Percentiles rank a stretch among this genome's conserved stretches.
Conservation (phyloP, 225 moss, liverwort and hornwort species). For the Neckera pumila region DNA sequence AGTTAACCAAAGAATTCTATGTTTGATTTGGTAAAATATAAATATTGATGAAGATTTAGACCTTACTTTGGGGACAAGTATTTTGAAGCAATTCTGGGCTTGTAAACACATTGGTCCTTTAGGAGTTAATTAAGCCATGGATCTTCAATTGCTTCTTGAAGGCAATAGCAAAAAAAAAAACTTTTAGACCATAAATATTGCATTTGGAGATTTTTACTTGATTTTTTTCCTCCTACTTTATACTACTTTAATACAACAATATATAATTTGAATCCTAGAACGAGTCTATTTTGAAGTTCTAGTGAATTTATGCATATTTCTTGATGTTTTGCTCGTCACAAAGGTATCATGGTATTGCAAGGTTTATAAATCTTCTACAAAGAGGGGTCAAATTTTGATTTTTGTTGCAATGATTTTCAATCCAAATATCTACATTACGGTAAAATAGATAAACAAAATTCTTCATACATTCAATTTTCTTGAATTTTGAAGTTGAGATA, state of each 20-base stretch:
- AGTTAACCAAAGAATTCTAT: no score
- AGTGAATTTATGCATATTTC: neutral
- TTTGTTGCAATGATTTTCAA: neutral
- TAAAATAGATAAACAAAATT: neutral
- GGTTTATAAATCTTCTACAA: neutral
- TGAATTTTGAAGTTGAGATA: neutral
- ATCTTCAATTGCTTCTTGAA: neutral
- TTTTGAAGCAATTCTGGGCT: no score
- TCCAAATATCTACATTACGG: neutral
- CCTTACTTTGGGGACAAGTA: no score
- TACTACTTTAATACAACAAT: neutral
- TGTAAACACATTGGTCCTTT: no score
- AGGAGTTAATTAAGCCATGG: no score
- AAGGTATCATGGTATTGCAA: neutral
- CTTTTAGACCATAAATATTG: neutral
- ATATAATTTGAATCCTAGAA: neutral
- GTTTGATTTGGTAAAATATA: no score
- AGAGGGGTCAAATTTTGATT: neutral
- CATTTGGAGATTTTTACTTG: no score
- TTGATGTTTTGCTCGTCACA: neutral
- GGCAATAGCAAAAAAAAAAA: neutral
- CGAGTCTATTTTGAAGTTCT: neutral
- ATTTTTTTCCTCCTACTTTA: neutral
- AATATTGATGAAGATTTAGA: no score
- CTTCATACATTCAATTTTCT: neutral